These are phyloP conservation scores for Backusella westeae DNA, from an alignment of 192 early-diverging fungal species.

Conservation along the genomic window DNA sequence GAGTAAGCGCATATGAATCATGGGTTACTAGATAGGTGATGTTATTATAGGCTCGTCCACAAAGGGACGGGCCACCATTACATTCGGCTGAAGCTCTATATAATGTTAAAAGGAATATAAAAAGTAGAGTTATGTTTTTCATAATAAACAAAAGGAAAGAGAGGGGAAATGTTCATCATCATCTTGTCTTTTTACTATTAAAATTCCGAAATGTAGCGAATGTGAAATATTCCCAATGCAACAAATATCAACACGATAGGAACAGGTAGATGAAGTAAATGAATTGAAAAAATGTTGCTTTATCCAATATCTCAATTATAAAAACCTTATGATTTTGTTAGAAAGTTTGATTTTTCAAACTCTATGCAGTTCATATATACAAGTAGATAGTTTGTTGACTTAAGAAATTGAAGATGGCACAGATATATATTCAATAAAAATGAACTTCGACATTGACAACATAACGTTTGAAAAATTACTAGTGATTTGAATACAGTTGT, in stretches of 20 bases:
- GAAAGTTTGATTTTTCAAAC: neutral
- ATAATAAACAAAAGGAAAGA: neutral
- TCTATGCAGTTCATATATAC: neutral
- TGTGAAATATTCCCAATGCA: neutral
- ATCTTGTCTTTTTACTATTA: neutral
- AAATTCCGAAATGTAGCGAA: neutral
- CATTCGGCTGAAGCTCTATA: conserved; percentile 30
- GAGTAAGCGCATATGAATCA: conserved; percentile 60
- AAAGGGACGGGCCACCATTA: conserved; percentile 65
- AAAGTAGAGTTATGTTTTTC: neutral
- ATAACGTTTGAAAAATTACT: no score
- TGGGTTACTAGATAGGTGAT: conserved; percentile 71
- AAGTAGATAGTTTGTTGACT: neutral
- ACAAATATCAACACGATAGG: neutral
- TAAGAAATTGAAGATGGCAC: neutral
- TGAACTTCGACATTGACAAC: no score
- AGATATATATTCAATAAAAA: neutral
- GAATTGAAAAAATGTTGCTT: neutral
- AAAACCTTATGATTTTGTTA: neutral
- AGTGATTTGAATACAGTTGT: no score
- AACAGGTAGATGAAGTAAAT: neutral
- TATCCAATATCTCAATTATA: neutral
- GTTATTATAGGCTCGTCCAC: conserved; percentile 53
- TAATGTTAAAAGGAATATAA: neutral
- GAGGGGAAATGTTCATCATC: neutral